Base-by-base conservation (phyloP, 2,329 filamentous ascomycete species). In the Septoria petroselini region DNA sequence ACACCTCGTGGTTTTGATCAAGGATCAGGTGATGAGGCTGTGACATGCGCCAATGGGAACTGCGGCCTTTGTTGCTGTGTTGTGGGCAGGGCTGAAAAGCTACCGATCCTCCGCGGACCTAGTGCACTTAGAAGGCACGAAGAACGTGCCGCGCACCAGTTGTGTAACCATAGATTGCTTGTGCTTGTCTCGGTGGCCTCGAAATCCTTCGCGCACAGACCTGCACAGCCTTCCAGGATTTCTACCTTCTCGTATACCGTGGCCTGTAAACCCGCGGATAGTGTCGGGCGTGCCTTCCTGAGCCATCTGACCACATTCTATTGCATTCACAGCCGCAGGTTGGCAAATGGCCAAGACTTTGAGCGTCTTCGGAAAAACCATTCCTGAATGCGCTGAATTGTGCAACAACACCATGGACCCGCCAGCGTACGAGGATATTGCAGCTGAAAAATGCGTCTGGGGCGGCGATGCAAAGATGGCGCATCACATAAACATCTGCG, bases 391-490 rank as follows among this genome's bases (percentile, higher is more conserved):
- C 2, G 7, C 11, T 27, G 19, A 18, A 6, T 11, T 8, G 2
- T 31, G 30, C 14, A 17, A 34, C 18, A 37, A 34, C 19, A 34
- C 19, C 19, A 57, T 56, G 19, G 52, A 58, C 4, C 65, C 64
- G 23, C 65, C 65, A 7, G 55, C 64, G 2, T 68, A 68, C 50
- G 62, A 66, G 27, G 62, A 63, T 9, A 55, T 50, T 45, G 46
- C 47, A 12, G 42, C 49, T 11, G 37, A 50, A 29, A 41, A 27
- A 40, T 41, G 49, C 15, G 9, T 50, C 18, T 34, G 37, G 38
- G 35, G 54, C 38, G 46, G 42, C 14, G 54, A 59, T 14, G 29
- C 48, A 8, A 62, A 61, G 15, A 45, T 12, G 17, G 33, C 43
- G n/a, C 55, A 58, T 11, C 53, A 50, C 14, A 58, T 61, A 48